Evolutionary conservation across 192 early-diverging fungal genomes (phyloP).

Genomic region (Linnemannia hyalina): DNA sequence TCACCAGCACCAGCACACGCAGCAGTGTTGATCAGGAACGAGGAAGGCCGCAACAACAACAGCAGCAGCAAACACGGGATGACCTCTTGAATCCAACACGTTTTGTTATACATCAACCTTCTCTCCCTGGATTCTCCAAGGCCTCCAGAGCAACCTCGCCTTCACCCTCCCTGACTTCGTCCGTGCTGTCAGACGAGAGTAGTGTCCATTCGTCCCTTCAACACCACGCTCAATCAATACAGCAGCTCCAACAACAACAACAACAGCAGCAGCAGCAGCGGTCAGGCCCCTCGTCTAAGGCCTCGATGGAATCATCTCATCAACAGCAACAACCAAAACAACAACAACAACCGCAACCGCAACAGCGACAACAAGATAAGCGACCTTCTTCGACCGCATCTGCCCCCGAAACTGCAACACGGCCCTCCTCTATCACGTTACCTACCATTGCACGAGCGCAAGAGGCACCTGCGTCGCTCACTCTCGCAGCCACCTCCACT

Average conservation of each 20-base stretch:
- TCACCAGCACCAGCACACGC: background rate
- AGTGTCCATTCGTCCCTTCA: conserved; percentile 26
- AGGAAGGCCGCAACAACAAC: conserved; percentile 8
- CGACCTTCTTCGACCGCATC: conserved; percentile 13
- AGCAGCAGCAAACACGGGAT: background rate
- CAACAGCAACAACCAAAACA: background rate
- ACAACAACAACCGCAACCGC: background rate
- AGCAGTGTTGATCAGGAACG: conserved; percentile 2
- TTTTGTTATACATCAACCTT: conserved; percentile 38
- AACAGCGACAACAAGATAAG: background rate
- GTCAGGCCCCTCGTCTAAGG: background rate
- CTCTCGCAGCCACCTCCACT: background rate
- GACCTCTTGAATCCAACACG: conserved; percentile 37
- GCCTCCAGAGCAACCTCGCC: conserved; percentile 30
- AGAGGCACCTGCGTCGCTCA: background rate
- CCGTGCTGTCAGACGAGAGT: conserved; percentile 29
- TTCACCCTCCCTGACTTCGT: conserved; percentile 35
- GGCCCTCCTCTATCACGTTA: background rate
- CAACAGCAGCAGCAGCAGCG: conserved; percentile 5
- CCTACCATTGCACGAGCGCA: background rate
- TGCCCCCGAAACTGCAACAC: background rate
- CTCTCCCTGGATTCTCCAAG: conserved; percentile 19
- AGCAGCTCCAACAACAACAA: conserved; percentile 9
- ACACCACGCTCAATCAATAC: conserved; percentile 26
- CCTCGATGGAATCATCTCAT: conserved; percentile 1